phyloP scores from a whole-genome alignment of 352 stramenopile species.

The Albugo laibachii region DNA sequence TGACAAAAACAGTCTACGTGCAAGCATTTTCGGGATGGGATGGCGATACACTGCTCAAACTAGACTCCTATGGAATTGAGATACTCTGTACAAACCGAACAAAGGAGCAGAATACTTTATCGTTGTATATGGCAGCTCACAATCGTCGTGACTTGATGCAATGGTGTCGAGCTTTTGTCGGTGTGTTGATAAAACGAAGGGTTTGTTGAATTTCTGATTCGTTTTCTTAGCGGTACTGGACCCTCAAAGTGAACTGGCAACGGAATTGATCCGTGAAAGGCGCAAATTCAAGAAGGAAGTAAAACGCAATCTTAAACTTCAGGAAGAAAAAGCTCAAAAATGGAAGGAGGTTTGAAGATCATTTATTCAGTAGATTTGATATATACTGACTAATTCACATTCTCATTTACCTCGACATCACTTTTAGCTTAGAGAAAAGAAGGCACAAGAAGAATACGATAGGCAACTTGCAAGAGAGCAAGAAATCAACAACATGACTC shows the following conservation, averaged over 20 bases:
- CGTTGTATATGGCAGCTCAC: conserved; percentile 43
- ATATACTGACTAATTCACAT: too few species aligned
- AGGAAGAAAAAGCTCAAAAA: conserved; percentile 41
- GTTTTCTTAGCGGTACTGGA: conserved; percentile 35
- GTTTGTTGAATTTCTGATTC: neutral
- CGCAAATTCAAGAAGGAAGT: conserved; percentile 36
- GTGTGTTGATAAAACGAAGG: conserved; percentile 7
- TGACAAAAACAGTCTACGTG: conserved; percentile 28
- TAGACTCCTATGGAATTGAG: conserved; percentile 61
- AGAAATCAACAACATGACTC: conserved; percentile 60
- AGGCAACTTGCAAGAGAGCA: conserved; percentile 30
- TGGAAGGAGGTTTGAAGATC: conserved; percentile 19
- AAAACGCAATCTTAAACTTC: conserved; percentile 28
- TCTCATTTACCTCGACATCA: neutral
- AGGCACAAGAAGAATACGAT: conserved; percentile 32
- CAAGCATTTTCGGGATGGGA: conserved; percentile 61
- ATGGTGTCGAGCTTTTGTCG: conserved; percentile 53
- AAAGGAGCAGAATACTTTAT: conserved; percentile 4
- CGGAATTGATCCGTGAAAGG: conserved; percentile 36
- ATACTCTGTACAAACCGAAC: conserved; percentile 34
- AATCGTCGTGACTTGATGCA: conserved; percentile 70
- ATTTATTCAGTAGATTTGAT: too few species aligned
- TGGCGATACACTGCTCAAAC: conserved; percentile 38
- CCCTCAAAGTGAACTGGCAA: conserved; percentile 24
- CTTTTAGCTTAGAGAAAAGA: conserved; percentile 18